These are phyloP conservation scores for Piromyces sp. DNA, from an alignment of 192 early-diverging fungal genomes.

Conservation along the genomic window DNA sequence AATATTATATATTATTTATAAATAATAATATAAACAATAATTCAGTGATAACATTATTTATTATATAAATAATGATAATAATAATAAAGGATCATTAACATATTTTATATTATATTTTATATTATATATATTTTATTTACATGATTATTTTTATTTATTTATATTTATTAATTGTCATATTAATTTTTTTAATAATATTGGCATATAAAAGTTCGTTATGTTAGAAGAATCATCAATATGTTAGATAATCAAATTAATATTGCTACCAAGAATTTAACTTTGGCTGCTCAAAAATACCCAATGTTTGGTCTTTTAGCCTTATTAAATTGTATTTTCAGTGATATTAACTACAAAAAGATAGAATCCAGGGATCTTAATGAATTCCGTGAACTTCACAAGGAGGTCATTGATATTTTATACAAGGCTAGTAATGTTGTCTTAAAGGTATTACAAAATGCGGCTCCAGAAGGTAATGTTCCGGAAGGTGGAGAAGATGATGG, in stretches of 20 bases:
- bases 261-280: background rate
- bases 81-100: no score
- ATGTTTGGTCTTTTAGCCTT: background rate
- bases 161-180: no score
- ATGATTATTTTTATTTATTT: no score
- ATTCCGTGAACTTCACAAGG: conserved; percentile 1
- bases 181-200: no score
- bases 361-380: background rate
- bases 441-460: conserved; percentile 53
- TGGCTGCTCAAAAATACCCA: conserved; percentile 3
- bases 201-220: background rate
- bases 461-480: conserved; percentile 81
- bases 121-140: no score
- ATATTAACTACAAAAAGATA: conserved; percentile 12
- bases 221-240: background rate
- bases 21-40: no score
- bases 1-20: no score
- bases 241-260: background rate
- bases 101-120: no score
- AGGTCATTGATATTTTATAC: conserved; percentile 9
- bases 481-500: conserved; percentile 32
- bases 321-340: background rate
- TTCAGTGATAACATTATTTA: no score
- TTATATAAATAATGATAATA: no score
- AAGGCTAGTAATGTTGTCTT: conserved; percentile 38